Evolutionary conservation across 1,284 basidiomycete species (phyloP).

Genomic region (Trichosporon inkin): DNA sequence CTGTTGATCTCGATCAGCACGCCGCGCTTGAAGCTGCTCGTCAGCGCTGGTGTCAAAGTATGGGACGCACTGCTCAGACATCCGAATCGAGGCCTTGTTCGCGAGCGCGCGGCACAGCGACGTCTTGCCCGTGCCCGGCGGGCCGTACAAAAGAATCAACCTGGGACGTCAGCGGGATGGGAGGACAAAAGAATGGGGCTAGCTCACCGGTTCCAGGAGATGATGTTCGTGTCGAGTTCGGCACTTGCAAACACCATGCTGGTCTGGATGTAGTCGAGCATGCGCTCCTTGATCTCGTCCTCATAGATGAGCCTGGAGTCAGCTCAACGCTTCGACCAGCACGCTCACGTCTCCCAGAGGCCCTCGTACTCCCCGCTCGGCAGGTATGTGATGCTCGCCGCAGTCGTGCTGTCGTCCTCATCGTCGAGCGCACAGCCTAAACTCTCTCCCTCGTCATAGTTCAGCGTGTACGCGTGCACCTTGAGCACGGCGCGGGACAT

Average conservation of each 20-base stretch:
- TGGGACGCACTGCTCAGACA: constrained; percentile 66
- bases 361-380: constrained; percentile 80
- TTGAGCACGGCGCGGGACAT: constrained; percentile 53
- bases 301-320: constrained; percentile 74
- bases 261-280: constrained; percentile 91
- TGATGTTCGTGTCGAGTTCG: constrained; percentile 82
- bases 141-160: constrained; percentile 89
- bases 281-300: constrained; percentile 78
- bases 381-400: constrained; percentile 79
- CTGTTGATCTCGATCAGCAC: constrained; percentile 96
- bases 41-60: background rate
- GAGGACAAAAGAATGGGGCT: background rate
- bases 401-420: constrained; percentile 71
- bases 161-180: constrained; percentile 31
- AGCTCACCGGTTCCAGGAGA: constrained; percentile 80
- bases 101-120: constrained; percentile 89
- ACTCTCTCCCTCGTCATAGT: constrained; percentile 71
- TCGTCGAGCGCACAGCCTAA: constrained; percentile 51
- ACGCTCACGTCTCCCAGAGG: constrained; percentile 62
- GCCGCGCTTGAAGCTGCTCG: constrained; percentile 71
- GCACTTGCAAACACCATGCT: constrained; percentile 86
- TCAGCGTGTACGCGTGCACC: constrained; percentile 83
- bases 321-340: background rate
- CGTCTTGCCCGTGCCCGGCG: constrained; percentile 97
- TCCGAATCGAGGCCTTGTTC: constrained; percentile 88